phyloP scores from a whole-genome alignment of 768 basidiomycete species.

The Russula virescens region DNA sequence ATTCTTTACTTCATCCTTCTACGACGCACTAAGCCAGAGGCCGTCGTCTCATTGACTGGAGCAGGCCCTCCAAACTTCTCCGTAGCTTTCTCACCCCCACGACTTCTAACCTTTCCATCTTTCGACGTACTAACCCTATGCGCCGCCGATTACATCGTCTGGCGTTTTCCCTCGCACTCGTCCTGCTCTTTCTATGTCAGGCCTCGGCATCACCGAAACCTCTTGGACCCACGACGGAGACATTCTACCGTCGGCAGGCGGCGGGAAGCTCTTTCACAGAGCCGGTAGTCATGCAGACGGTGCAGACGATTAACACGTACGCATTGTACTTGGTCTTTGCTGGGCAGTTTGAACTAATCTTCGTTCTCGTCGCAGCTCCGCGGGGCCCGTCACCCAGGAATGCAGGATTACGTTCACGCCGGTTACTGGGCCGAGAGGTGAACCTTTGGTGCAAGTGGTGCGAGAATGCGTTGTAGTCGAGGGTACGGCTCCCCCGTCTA shows the following conservation, averaged over 20 bases:
- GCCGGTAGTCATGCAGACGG: constrained; percentile 30
- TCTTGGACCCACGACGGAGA: background rate
- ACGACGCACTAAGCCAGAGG: constrained; percentile 22
- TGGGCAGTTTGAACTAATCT: background rate
- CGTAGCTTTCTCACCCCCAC: constrained; percentile 19
- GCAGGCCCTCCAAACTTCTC: constrained; percentile 37
- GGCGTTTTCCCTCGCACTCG: background rate
- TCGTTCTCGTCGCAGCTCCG: constrained; percentile 12
- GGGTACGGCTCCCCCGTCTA: background rate
- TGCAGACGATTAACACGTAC: constrained; percentile 37
- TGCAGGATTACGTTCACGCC: constrained; percentile 36
- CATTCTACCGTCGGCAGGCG: constrained; percentile 21
- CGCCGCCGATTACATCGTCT: constrained; percentile 21
- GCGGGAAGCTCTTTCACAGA: constrained; percentile 19
- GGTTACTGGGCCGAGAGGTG: constrained; percentile 28
- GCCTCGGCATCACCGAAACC: constrained; percentile 5
- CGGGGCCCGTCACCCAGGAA: constrained; percentile 33
- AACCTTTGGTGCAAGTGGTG: constrained; percentile 31
- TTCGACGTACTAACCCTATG: constrained; percentile 27
- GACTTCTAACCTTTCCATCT: constrained; percentile 16
- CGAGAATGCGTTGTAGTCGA: constrained; percentile 29
- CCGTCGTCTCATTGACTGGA: constrained; percentile 31
- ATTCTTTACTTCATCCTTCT: constrained; percentile 26
- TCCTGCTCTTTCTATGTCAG: constrained; percentile 2
- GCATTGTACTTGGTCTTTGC: constrained; percentile 23